Percentiles rank a stretch among this genome's conserved stretches.
Evolutionary conservation across 306 rosid genomes (phyloP).

Genomic region (Alnus glutinosa): DNA sequence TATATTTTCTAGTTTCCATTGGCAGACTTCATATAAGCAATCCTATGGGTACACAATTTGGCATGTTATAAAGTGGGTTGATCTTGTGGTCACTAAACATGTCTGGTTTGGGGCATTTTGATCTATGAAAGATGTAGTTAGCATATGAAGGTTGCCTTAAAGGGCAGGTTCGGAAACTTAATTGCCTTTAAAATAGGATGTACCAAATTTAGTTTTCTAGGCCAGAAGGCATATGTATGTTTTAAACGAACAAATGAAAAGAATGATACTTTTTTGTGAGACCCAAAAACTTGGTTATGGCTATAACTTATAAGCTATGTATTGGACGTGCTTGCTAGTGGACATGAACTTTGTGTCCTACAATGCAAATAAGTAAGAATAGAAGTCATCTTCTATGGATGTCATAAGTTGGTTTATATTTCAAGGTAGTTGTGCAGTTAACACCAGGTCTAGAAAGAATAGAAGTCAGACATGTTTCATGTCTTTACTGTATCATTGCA

Average conservation of each 20-base stretch:
- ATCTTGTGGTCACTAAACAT: not conserved
- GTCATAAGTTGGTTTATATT: not conserved
- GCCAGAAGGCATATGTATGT: not conserved
- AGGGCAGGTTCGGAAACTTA: not conserved
- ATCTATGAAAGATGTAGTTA: not conserved
- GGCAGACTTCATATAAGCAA: conserved; percentile 69
- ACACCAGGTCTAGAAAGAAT: not conserved
- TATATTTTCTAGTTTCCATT: conserved; percentile 69
- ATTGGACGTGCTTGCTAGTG: not conserved
- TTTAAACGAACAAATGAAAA: not conserved
- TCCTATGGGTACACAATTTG: conserved; percentile 26
- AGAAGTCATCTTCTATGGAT: not conserved
- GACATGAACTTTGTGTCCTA: not conserved
- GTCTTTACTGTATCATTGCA: not conserved
- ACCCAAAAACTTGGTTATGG: not conserved
- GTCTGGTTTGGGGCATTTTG: not conserved
- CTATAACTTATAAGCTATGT: not conserved
- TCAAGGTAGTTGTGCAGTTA: not conserved
- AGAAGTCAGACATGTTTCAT: not conserved
- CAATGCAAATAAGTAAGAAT: not conserved
- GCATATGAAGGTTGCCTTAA: not conserved
- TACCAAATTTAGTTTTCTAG: not conserved
- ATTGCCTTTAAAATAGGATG: not conserved
- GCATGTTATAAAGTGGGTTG: not conserved
- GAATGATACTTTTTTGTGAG: not conserved